Conservation (phyloP, 2,329 filamentous ascomycete genomes). For the Arthrinium phaeospermum region DNA sequence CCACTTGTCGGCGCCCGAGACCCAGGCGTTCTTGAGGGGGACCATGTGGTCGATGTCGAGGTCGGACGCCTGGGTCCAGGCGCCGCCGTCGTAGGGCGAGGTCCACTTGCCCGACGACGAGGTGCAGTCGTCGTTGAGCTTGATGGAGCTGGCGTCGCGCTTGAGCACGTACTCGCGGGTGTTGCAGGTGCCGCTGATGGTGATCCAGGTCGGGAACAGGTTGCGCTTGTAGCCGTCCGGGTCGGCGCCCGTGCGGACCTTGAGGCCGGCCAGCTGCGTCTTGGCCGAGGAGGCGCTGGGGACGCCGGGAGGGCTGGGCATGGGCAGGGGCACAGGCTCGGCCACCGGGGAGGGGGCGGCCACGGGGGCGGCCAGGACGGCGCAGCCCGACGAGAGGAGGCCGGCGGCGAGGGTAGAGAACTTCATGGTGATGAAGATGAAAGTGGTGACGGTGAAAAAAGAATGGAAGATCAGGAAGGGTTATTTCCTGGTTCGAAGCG, state of each 20-base stretch:
- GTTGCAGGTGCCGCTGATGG: slow-evolving; percentile 70
- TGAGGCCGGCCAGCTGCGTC: slow-evolving; percentile 62
- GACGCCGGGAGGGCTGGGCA: slow-evolving; percentile 58
- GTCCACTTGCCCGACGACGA: slow-evolving; percentile 70
- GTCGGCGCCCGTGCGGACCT: slow-evolving; percentile 60
- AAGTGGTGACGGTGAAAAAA: neutral
- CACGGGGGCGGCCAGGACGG: slow-evolving; percentile 32
- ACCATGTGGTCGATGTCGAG: slow-evolving; percentile 87
- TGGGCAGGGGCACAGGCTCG: slow-evolving; percentile 24
- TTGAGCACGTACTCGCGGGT: slow-evolving; percentile 74
- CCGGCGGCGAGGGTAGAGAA: slow-evolving; percentile 30
- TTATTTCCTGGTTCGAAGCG: neutral
- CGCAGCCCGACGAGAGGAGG: slow-evolving; percentile 33
- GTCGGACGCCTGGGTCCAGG: slow-evolving; percentile 71
- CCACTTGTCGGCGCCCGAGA: slow-evolving; percentile 76
- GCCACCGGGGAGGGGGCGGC: slow-evolving; percentile 20
- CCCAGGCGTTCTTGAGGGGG: slow-evolving; percentile 81
- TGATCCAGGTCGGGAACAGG: slow-evolving; percentile 75
- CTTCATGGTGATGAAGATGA: slow-evolving; percentile 30
- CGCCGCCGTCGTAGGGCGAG: slow-evolving; percentile 75
- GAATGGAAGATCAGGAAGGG: neutral
- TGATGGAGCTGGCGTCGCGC: slow-evolving; percentile 72
- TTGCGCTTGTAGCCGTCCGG: slow-evolving; percentile 66
- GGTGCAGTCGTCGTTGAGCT: slow-evolving; percentile 63
- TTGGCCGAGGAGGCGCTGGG: slow-evolving; percentile 64